Conservation (phyloP, 768 basidiomycete species). For the Asterophora parasitica region DNA sequence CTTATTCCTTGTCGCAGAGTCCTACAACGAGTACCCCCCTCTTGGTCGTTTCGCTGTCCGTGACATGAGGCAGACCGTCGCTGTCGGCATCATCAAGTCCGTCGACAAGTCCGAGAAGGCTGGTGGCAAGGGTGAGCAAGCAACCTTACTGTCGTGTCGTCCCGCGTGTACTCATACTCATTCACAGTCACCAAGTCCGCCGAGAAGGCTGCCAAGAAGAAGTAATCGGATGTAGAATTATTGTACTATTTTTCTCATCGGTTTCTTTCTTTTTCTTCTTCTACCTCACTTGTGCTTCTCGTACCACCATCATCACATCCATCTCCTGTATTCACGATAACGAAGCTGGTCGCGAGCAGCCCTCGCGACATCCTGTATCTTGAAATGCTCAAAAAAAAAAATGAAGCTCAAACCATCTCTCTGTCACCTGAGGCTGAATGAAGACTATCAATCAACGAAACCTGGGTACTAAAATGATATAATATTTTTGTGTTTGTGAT, state of each 20-base stretch:
- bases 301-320: slow-evolving; percentile 18
- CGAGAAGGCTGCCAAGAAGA: slow-evolving; percentile 95
- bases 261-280: slow-evolving; percentile 35
- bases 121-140: slow-evolving; percentile 71
- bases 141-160: neutral
- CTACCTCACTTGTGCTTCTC: slow-evolving; percentile 30
- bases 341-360: slow-evolving; percentile 21
- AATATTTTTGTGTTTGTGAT: neutral
- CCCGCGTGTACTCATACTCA: slow-evolving; percentile 4
- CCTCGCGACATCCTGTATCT: slow-evolving; percentile 13
- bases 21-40: slow-evolving; percentile 97
- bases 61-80: slow-evolving; percentile 99
- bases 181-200: slow-evolving; percentile 83
- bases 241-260: slow-evolving; percentile 54
- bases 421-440: no score
- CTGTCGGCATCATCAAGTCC: slow-evolving; percentile 97
- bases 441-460: no score
- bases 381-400: slow-evolving; percentile 6
- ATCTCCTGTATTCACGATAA: slow-evolving; percentile 47
- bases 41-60: slow-evolving; percentile 99
- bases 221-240: slow-evolving; percentile 82
- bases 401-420: neutral
- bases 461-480: no score
- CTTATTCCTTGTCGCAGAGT: slow-evolving; percentile 38
- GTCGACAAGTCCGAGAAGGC: slow-evolving; percentile 92